Evolutionary conservation across 179 eudicot genomes (phyloP), one percentile per base, ranked within the genome.

Genomic region (Pouteria campechiana): DNA sequence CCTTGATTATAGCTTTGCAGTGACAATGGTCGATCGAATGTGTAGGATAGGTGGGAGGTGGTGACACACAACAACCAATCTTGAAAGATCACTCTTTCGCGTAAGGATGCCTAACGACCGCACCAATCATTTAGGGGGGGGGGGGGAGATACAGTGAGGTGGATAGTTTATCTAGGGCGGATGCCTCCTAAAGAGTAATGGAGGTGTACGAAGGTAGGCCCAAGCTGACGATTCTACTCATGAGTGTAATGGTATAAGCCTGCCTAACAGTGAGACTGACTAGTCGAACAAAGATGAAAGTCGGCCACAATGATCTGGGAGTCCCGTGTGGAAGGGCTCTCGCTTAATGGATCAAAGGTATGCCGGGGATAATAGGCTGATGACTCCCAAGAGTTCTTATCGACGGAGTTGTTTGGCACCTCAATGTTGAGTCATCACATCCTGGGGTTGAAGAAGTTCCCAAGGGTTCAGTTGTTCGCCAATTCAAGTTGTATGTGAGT

Each of bases 21-120:
- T 33, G 37, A 33, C 37, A 33, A 33, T 16, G n/a, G 13, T 33
- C 14, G 37, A 33, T 33, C n/a, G 37, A 33, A 33, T 33, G 14
- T 33, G 37, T 33, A 33, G 37, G 37, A 33, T 33, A 33, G 37
- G 37, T 11, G 37, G n/a, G n/a, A 11, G 37, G 10, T 3, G 37
- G 37, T 40, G 56, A 45, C 38, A 39, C 54, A 47, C 48, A 55
- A 55, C 28, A 18, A 46, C 48, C 48, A 47, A 57, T 57, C 55
- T 25, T 50, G 39, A 34, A 58, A 58, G 50, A 58, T 46, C 50
- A 50, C 57, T 58, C 44, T 50, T 42, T 58, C 46, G 50, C 50
- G 38, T 58, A 58, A 58, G 57, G 57, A 58, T 58, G 57, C 51
- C 57, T 50, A 36, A 58, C 46, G 13, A 44, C 38, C 32, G 25